Conservation (phyloP, 2,329 filamentous ascomycete genomes). For the Colletotrichum neosansevieriae region DNA sequence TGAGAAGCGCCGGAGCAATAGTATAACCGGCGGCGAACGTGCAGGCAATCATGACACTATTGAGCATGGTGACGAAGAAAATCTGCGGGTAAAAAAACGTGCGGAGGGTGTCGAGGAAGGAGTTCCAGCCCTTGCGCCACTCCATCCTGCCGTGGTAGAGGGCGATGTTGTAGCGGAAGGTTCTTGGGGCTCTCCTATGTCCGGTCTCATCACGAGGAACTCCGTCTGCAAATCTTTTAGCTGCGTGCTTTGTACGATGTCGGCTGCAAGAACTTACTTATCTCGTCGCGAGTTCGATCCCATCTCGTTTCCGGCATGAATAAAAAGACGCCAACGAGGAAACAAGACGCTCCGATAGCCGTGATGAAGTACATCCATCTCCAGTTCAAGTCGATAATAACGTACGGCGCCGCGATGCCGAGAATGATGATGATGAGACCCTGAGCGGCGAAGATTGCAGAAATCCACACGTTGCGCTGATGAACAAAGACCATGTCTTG, state of each 20-base stretch:
- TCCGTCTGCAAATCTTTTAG: slow-evolving; percentile 36
- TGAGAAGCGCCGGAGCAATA: slow-evolving; percentile 30
- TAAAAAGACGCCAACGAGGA: slow-evolving; percentile 46
- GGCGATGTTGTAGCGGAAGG: slow-evolving; percentile 47
- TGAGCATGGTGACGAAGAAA: slow-evolving; percentile 48
- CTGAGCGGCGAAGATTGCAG: slow-evolving; percentile 46
- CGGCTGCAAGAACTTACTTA: slow-evolving; percentile 39
- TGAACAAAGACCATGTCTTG: slow-evolving; percentile 55
- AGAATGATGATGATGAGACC: slow-evolving; percentile 47
- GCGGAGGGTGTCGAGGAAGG: slow-evolving; percentile 47
- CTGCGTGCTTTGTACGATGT: no score
- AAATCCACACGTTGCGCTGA: slow-evolving; percentile 50
- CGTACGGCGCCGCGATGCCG: slow-evolving; percentile 46
- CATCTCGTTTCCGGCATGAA: slow-evolving; percentile 52
- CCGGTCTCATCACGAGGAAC: slow-evolving; percentile 40
- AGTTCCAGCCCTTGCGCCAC: slow-evolving; percentile 42
- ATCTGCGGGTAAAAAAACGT: slow-evolving; percentile 51
- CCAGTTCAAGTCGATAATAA: slow-evolving; percentile 49
- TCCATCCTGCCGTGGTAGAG: slow-evolving; percentile 48
- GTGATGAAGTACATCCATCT: slow-evolving; percentile 51
- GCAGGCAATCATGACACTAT: slow-evolving; percentile 48
- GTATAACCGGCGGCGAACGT: slow-evolving; percentile 46
- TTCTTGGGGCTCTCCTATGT: slow-evolving; percentile 41
- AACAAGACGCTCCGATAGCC: slow-evolving; percentile 44
- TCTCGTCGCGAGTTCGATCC: slow-evolving; percentile 46